Base-by-base conservation (phyloP, 306 rosid genomes). In the Cucumis hystrix region DNA sequence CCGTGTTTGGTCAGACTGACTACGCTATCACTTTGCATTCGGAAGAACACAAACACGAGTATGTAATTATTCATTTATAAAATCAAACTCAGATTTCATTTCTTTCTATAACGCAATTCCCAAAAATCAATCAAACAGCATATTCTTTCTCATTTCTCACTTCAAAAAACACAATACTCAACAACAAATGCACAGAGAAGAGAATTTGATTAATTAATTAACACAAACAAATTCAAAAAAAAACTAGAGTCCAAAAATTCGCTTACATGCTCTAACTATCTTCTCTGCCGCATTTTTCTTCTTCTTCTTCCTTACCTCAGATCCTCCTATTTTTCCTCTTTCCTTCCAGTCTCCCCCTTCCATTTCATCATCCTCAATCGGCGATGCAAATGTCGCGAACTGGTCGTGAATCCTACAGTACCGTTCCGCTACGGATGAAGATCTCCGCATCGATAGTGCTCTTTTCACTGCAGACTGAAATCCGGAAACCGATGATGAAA, bases 391-490 rank as follows among this genome's bases (percentile, higher is more conserved):
- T 8, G 81, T 77, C 82, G 81, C 75, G 73, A 78, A 83, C 78
- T 89, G 91, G 65, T 89, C 90, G 79, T 93, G 90, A 78, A 93
- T 93, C 91, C 95, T 87, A 40, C 88, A 58, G 80, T 93, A 91
- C 59, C 96, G 85, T 69, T 93, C 98, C 12, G 96, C 79, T 25
- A 90, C 90, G 0, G 98, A 89, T 43, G 96, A 93, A 49, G 93
- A 91, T 83, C 98, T 87, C 83, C 84, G 83, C 90, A 88, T 75
- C 23, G 98, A 90, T n/a, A 84, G 80, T 39, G 87, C 88, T 77
- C 85, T 87, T 80, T 83, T 92, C 86, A 90, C 73, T 43, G 85
- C 80, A 3, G 87, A 63, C 15, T 84, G 92, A 64, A 87, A 52
- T 21, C 91, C 87, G 16, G 83, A 61, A 0, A 85, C 6, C 5